Percentiles rank a stretch among this genome's conserved stretches.
Conservation (phyloP, 768 basidiomycete genomes). For the Tricholomella constricta region DNA sequence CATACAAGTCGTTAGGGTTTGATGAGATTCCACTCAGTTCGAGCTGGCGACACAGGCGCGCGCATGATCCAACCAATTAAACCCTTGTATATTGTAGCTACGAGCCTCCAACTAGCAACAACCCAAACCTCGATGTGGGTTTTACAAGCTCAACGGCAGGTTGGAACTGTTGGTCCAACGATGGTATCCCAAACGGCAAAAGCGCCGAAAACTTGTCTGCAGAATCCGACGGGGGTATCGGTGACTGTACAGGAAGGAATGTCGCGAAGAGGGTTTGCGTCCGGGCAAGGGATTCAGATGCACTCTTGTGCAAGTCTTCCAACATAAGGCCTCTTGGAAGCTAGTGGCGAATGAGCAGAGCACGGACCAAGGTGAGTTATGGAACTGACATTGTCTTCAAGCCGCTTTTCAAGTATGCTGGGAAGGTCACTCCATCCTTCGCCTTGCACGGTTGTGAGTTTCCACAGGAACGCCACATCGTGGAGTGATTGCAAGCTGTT, state of each 20-base stretch:
- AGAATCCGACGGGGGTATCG: slow-evolving; percentile 18
- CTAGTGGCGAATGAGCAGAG: slow-evolving; percentile 14
- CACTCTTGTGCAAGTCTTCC: slow-evolving; percentile 17
- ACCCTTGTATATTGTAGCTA: slow-evolving; percentile 9
- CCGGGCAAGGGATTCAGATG: slow-evolving; percentile 50
- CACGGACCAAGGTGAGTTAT: neutral
- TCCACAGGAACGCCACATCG: slow-evolving; percentile 54
- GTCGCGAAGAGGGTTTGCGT: slow-evolving; percentile 64
- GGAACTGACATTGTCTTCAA: slow-evolving; percentile 17
- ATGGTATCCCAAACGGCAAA: slow-evolving; percentile 54
- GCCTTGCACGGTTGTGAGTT: slow-evolving; percentile 38
- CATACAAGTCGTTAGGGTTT: no score
- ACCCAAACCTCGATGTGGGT: slow-evolving; percentile 72
- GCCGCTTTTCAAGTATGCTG: slow-evolving; percentile 28
- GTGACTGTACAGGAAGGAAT: slow-evolving; percentile 47
- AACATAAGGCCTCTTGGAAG: slow-evolving; percentile 11
- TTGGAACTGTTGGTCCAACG: slow-evolving; percentile 54
- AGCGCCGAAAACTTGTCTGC: slow-evolving; percentile 44
- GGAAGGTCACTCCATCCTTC: slow-evolving; percentile 30
- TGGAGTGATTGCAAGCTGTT: slow-evolving; percentile 33
- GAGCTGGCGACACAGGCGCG: no score
- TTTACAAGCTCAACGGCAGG: slow-evolving; percentile 67
- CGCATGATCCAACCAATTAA: neutral
- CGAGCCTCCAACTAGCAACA: slow-evolving; percentile 62
- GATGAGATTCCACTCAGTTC: no score